Percentiles rank a stretch among this genome's conserved stretches.
Conservation (phyloP, 2,329 filamentous ascomycete species). For the Lachnellula arida region DNA sequence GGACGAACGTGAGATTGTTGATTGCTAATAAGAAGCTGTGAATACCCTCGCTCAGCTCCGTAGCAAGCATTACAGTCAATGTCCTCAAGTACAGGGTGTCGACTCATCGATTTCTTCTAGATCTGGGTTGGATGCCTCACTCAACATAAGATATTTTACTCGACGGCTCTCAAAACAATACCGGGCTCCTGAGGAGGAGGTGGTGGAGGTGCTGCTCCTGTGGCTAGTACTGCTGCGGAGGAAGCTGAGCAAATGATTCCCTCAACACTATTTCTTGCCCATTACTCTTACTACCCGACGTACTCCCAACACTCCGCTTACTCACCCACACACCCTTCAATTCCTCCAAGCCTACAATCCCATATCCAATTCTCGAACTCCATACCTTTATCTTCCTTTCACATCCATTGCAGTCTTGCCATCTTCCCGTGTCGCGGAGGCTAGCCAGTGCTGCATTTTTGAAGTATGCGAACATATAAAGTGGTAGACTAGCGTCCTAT, state of each 20-base stretch:
- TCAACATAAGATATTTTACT: no score
- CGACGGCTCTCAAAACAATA: no score
- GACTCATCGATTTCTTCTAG: neutral
- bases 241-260: neutral
- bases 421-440: neutral
- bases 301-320: neutral
- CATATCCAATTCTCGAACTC: neutral
- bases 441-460: no score
- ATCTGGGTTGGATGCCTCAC: no score
- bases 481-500: no score
- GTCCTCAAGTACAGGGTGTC: neutral
- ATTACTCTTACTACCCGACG: neutral
- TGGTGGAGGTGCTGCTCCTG: no score
- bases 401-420: neutral
- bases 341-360: neutral
- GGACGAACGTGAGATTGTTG: neutral
- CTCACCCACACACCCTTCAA: neutral
- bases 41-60: neutral
- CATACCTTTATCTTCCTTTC: neutral
- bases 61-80: neutral
- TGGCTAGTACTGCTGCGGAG: no score
- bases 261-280: neutral
- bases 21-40: no score
- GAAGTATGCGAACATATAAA: no score
- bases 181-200: no score